Conservation (phyloP, 2,329 filamentous ascomycete species). For the Colletotrichum australisinense region DNA sequence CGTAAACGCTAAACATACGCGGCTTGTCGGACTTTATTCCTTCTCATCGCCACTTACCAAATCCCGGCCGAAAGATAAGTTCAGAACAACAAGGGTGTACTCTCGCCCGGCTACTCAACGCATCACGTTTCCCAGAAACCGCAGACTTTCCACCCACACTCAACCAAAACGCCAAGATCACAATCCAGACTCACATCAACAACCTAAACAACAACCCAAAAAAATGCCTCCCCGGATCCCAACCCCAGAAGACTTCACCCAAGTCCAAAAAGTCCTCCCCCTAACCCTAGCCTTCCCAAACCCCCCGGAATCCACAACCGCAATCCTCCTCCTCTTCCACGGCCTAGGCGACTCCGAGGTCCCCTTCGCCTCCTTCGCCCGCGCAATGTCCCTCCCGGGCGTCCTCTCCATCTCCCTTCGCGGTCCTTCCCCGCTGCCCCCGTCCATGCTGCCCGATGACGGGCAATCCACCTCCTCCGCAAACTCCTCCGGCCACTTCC, state of each 20-base stretch:
- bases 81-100: no score
- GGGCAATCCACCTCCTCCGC: slow-evolving; percentile 15
- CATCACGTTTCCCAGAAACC: neutral
- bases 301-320: slow-evolving; percentile 72
- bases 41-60: no score
- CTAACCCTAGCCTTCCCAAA: slow-evolving; percentile 61
- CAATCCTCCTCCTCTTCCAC: slow-evolving; percentile 85
- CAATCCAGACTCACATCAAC: neutral
- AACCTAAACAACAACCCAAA: neutral
- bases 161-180: neutral
- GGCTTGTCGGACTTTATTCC: neutral
- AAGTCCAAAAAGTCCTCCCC: slow-evolving; percentile 54
- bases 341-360: slow-evolving; percentile 82
- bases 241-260: slow-evolving; percentile 60
- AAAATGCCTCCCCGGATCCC: slow-evolving; percentile 62
- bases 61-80: neutral
- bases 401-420: slow-evolving; percentile 81
- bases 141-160: neutral
- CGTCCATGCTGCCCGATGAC: slow-evolving; percentile 67
- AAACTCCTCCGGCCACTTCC: slow-evolving; percentile 52
- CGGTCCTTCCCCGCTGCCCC: slow-evolving; percentile 76
- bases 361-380: slow-evolving; percentile 77
- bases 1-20: no score
- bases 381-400: slow-evolving; percentile 78
- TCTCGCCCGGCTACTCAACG: no score